Evolutionary conservation across 192 early-diverging fungal species (phyloP), one percentile per base, ranked within the genome.

Genomic region (Funneliformis geosporum): DNA sequence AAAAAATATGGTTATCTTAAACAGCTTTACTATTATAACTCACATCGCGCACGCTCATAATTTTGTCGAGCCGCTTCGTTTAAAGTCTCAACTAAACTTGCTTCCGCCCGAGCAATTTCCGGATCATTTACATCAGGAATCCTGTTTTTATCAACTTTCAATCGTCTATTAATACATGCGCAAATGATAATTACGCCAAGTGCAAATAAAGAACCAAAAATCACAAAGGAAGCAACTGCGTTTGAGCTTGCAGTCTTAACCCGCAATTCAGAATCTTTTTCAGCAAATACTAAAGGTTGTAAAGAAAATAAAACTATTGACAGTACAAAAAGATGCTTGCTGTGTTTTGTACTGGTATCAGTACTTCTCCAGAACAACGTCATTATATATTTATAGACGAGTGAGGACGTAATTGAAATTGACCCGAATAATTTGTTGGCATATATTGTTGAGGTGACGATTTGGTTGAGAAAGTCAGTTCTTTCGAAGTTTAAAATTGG

Each of bases 21-120:
- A n/a, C n/a, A 21, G 6, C n/a, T 38, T 77, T 47, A 38, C 11
- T n/a, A 39, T 71, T 21, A 60, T 46, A n/a, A 44, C 21, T 76
- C 40, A 87, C 86, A 47, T 80, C 82, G 82, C 2, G 86, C 86
- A 43, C 83, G 81, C 64, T 85, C 86, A 78, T 85, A 87, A 73
- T 83, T 85, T 16, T 84, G 81, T 44, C 86, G 73, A 33, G 84
- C 84, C 50, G 85, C 84, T 76, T 87, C 86, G 18, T 83, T 80
- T 46, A 87, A 60, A 42, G 76, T 72, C 16, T 69, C 80, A 27
- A 87, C 67, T 8, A 79, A 43, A 60, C 77, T 79, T 47, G 77
- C 77, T 38, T 79, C 77, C 3, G 67, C 77, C 38, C 68, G 25
- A 60, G 77, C 86, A 40, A 85, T 64, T 43, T 85, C 84, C 50